Percentiles rank a stretch among this genome's conserved stretches.
Evolutionary conservation across 805 yeast genomes (phyloP).

Genomic region (Lipomyces japonicus): DNA sequence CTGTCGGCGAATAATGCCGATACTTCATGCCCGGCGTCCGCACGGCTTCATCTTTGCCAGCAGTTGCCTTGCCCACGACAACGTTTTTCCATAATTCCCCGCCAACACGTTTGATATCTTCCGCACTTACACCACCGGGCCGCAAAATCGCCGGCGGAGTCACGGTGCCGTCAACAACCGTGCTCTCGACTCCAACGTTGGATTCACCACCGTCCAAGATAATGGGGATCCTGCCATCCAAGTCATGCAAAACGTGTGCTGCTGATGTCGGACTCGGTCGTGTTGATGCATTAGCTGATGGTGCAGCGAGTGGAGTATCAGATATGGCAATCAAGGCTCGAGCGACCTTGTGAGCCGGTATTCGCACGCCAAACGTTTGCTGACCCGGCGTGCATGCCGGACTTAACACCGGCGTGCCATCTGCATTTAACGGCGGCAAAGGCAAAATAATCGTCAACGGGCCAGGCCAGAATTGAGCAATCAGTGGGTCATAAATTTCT

Average conservation of each 20-base stretch:
- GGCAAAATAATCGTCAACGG: constrained; percentile 87
- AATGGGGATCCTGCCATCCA: constrained; percentile 72
- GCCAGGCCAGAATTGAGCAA: constrained; percentile 88
- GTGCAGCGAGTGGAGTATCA: constrained; percentile 92
- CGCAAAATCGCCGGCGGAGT: constrained; percentile 82
- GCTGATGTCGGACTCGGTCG: constrained; percentile 92
- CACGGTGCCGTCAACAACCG: constrained; percentile 87
- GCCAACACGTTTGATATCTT: constrained; percentile 62
- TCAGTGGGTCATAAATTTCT: constrained; percentile 56
- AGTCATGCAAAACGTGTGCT: constrained; percentile 74
- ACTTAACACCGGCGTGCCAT: constrained; percentile 46
- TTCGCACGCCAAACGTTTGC: constrained; percentile 84
- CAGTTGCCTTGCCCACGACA: constrained; percentile 58
- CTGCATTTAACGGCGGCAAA: constrained; percentile 39
- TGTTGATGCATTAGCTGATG: constrained; percentile 95
- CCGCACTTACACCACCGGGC: constrained; percentile 91
- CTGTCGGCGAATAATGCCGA: constrained; percentile 88
- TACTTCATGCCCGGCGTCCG: constrained; percentile 98
- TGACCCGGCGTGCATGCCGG: constrained; percentile 79
- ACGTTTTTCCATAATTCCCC: constrained; percentile 67
- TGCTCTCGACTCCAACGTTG: constrained; percentile 85
- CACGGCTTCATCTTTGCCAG: constrained; percentile 54
- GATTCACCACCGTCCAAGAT: constrained; percentile 88
- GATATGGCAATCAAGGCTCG: constrained; percentile 81
- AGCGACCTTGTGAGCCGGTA: constrained; percentile 85